Percentiles rank a stretch among this genome's conserved stretches.
Conservation (phyloP, 345 rosid species). For the Microcos paniculata region DNA sequence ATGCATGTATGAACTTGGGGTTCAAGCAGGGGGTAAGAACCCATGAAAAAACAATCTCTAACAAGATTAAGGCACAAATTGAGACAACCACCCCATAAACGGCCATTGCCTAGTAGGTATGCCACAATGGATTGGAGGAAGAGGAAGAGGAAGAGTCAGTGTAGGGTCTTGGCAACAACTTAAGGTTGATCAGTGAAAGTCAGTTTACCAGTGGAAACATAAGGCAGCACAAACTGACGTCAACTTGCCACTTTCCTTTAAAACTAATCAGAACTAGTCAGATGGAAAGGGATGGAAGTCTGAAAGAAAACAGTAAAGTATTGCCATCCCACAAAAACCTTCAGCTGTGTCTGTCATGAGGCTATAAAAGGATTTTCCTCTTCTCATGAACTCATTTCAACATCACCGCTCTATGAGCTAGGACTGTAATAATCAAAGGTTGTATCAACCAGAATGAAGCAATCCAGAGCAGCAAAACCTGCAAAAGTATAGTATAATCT, state of each 20-base stretch:
- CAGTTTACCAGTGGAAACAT: constrained; percentile 51
- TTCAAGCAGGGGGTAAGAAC: constrained; percentile 56
- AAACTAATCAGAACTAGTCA: constrained; percentile 43
- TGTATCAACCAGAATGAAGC: constrained; percentile 55
- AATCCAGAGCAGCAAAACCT: constrained; percentile 55
- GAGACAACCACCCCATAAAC: constrained; percentile 52
- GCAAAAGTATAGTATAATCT: not conserved
- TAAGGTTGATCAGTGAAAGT: constrained; percentile 48
- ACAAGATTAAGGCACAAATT: constrained; percentile 52
- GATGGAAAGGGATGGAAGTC: constrained; percentile 35
- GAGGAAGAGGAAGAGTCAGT: constrained; percentile 47
- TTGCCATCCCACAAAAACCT: constrained; percentile 48
- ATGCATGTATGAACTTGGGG: constrained; percentile 46
- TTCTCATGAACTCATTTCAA: constrained; percentile 46
- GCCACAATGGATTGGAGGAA: constrained; percentile 50
- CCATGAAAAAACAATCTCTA: constrained; percentile 54
- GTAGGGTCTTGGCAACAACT: constrained; percentile 33
- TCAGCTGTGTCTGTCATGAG: constrained; percentile 51
- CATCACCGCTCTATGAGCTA: constrained; percentile 42
- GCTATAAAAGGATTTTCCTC: constrained; percentile 54
- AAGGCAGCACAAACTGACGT: constrained; percentile 47
- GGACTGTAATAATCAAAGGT: constrained; percentile 52
- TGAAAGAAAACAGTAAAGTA: constrained; percentile 33
- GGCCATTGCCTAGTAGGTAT: constrained; percentile 50
- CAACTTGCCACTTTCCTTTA: constrained; percentile 48